A percentile compares a stretch with the other conserved stretches of the same genome.
These are phyloP conservation scores for Chara braunii DNA, from an alignment of 139 green algal genomes.

Conservation along the genomic window DNA sequence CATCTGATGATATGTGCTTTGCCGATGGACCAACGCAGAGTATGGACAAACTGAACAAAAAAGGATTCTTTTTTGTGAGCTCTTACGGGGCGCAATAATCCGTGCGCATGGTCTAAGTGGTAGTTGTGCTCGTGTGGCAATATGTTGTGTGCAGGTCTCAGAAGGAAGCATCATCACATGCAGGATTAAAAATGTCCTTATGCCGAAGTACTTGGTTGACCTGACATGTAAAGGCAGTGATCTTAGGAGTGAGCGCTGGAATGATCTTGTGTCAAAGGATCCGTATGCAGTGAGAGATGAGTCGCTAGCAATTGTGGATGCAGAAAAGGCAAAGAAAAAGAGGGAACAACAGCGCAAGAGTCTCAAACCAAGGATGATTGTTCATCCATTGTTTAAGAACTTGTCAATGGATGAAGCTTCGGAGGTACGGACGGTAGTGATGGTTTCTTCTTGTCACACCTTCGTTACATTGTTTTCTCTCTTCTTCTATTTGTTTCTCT, in stretches of 20 bases:
- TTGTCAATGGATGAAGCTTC: slow-evolving; percentile 46
- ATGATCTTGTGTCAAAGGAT: slow-evolving; percentile 9
- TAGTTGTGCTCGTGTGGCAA: too few relatives aligned
- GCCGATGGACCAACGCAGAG: too few relatives aligned
- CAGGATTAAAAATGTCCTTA: slow-evolving; percentile 21
- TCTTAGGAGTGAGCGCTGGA: slow-evolving; percentile 19
- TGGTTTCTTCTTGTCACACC: too few relatives aligned
- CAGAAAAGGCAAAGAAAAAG: slow-evolving; percentile 22
- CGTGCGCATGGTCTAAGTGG: too few relatives aligned
- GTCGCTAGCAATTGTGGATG: background rate
- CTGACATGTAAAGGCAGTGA: slow-evolving; percentile 33
- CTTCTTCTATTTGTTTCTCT: too few relatives aligned
- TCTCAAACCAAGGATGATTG: slow-evolving; percentile 50
- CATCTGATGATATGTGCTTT: too few relatives aligned
- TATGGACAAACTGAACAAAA: too few relatives aligned
- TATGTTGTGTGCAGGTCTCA: too few relatives aligned
- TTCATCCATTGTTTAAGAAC: slow-evolving; percentile 65
- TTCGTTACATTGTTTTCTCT: too few relatives aligned
- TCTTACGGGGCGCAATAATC: too few relatives aligned
- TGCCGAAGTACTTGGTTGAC: slow-evolving; percentile 7
- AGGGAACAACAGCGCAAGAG: background rate
- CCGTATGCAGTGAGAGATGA: slow-evolving; percentile 1
- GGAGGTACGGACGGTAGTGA: too few relatives aligned
- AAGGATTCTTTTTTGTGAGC: too few relatives aligned
- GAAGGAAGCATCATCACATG: slow-evolving; percentile 23